These are phyloP conservation scores for Hypoxylon fuscum DNA, from an alignment of 495 filamentous ascomycete species.

Conservation along the genomic window DNA sequence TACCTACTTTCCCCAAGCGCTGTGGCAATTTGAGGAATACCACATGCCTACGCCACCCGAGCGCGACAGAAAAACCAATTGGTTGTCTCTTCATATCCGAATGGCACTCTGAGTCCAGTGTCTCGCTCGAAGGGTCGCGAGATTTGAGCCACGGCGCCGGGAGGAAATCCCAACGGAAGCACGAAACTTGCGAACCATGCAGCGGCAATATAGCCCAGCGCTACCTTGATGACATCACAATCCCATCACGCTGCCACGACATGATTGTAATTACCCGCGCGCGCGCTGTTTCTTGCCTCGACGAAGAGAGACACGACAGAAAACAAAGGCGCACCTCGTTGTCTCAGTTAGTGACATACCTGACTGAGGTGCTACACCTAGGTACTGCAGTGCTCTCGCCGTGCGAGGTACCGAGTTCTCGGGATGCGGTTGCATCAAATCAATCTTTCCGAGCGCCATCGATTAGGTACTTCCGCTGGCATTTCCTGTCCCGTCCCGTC, in stretches of 20 bases:
- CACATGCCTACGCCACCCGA: slow-evolving; percentile 21
- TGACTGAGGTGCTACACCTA: slow-evolving; percentile 16
- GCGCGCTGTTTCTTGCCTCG: slow-evolving; percentile 14
- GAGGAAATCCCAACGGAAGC: slow-evolving; percentile 9
- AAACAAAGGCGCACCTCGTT: slow-evolving; percentile 1
- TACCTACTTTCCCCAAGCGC: slow-evolving; percentile 18
- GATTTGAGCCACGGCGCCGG: slow-evolving; percentile 29
- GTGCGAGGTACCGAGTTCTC: slow-evolving; percentile 37
- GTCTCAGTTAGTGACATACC: slow-evolving; percentile 23
- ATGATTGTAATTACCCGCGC: slow-evolving; percentile 36
- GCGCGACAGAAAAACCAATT: slow-evolving; percentile 15
- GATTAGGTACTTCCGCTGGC: slow-evolving; percentile 16
- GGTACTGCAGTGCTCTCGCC: slow-evolving; percentile 29
- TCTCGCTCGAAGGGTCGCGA: slow-evolving; percentile 18
- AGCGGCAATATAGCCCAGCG: slow-evolving; percentile 1
- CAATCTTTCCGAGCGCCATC: slow-evolving; percentile 32
- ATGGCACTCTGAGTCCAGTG: slow-evolving; percentile 27
- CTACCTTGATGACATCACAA: slow-evolving; percentile 27
- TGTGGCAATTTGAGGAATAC: slow-evolving; percentile 9
- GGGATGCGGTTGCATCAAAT: slow-evolving; percentile 27
- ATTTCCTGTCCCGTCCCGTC: slow-evolving; percentile 9
- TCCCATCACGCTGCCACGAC: slow-evolving; percentile 22
- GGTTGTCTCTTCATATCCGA: slow-evolving; percentile 13
- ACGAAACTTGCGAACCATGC: slow-evolving; percentile 5
- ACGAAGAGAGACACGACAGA: slow-evolving; percentile 11